A percentile compares a stretch with the other conserved stretches of the same genome.
Conservation (phyloP, 306 rosid species). For the Trifolium repens region DNA sequence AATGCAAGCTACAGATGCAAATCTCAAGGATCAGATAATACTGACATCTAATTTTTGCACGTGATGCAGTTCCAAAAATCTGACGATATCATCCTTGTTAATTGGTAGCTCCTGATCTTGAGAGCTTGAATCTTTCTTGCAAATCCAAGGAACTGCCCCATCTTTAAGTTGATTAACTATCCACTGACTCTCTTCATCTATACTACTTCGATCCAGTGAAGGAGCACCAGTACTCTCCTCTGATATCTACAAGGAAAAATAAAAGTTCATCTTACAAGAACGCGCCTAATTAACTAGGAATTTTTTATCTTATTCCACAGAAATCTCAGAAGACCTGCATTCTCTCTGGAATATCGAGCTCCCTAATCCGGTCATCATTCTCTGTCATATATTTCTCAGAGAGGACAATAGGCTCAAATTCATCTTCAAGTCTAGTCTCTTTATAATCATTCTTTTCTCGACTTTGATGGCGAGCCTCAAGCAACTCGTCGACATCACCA, state of each 20-base stretch:
- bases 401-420: slow-evolving; percentile 87
- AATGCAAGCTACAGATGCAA: slow-evolving; percentile 21
- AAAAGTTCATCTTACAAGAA: slow-evolving; percentile 26
- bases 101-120: slow-evolving; percentile 53
- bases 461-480: slow-evolving; percentile 63
- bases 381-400: slow-evolving; percentile 92
- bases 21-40: slow-evolving; percentile 39
- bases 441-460: slow-evolving; percentile 62
- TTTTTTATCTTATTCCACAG: neutral
- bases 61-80: slow-evolving; percentile 89
- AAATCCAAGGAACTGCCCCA: slow-evolving; percentile 70
- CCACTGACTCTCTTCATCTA: slow-evolving; percentile 82
- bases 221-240: slow-evolving; percentile 89
- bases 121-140: slow-evolving; percentile 49
- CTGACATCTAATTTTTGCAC: slow-evolving; percentile 91
- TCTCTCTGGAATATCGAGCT: slow-evolving; percentile 88
- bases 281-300: slow-evolving; percentile 12
- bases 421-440: slow-evolving; percentile 88
- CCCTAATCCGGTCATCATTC: slow-evolving; percentile 83
- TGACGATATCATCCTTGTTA: slow-evolving; percentile 63
- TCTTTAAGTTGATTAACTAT: slow-evolving; percentile 63
- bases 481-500: slow-evolving; percentile 87
- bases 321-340: slow-evolving; percentile 72
- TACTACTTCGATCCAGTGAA: slow-evolving; percentile 62
- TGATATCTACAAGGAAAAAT: slow-evolving; percentile 52